A percentile compares a stretch with the other conserved stretches of the same genome.
Evolutionary conservation across 495 filamentous ascomycete genomes (phyloP).

Genomic region (Oleoguttula mirabilis): DNA sequence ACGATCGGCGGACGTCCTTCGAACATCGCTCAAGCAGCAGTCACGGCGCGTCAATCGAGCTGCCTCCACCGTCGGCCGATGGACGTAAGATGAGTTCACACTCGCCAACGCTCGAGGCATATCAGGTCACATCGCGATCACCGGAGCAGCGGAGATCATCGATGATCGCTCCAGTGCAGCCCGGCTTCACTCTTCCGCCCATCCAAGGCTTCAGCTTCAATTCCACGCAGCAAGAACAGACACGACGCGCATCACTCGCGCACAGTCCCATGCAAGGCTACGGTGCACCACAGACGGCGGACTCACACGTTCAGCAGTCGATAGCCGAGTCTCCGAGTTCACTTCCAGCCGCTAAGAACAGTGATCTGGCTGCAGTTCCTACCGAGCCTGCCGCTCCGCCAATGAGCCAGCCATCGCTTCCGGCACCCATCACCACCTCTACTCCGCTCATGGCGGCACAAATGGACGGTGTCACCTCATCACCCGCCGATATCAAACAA

Average conservation of each 20-base stretch:
- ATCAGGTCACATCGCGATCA: constrained; percentile 28
- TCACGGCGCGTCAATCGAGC: constrained; percentile 23
- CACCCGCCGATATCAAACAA: constrained; percentile 25
- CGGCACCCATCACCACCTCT: too few relatives aligned
- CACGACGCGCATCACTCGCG: not conserved
- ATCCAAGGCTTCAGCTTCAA: constrained; percentile 22
- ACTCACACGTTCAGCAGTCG: not conserved
- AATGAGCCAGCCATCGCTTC: too few relatives aligned
- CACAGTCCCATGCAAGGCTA: constrained; percentile 14
- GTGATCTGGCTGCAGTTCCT: too few relatives aligned
- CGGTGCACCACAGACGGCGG: constrained; percentile 15
- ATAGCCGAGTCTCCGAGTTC: too few relatives aligned
- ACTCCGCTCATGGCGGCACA: not conserved
- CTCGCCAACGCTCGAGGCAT: constrained; percentile 32
- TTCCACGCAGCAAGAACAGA: too few relatives aligned
- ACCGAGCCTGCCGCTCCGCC: too few relatives aligned
- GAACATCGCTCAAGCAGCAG: constrained; percentile 21
- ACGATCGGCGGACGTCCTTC: constrained; percentile 1
- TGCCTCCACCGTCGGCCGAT: constrained; percentile 20
- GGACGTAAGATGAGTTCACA: constrained; percentile 12
- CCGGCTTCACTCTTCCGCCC: constrained; percentile 26
- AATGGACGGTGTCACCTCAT: constrained; percentile 4
- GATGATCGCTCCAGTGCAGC: constrained; percentile 15
- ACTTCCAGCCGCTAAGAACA: too few relatives aligned
- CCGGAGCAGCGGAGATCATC: constrained; percentile 26